Evolutionary conservation across 345 rosid species (phyloP).

Genomic region (Eucalyptus erythrocorys): DNA sequence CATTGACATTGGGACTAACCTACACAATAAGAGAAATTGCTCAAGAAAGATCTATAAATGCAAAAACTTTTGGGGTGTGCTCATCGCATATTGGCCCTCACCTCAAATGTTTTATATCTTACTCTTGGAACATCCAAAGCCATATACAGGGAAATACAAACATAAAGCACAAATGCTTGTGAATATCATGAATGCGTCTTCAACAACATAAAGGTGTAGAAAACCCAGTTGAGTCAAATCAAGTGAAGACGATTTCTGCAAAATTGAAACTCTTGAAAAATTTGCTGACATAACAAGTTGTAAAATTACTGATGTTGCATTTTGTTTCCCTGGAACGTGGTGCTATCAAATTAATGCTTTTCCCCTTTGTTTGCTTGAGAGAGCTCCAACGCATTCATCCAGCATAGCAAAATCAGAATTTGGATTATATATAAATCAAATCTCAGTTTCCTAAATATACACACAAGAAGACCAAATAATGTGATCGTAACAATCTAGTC

Average conservation of each 20-base stretch:
- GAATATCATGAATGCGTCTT: neutral
- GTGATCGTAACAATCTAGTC: neutral
- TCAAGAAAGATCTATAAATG: neutral
- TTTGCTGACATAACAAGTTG: neutral
- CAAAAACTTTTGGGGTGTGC: neutral
- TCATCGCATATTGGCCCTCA: neutral
- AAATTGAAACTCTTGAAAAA: neutral
- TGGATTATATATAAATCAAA: neutral
- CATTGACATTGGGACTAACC: constrained; percentile 49
- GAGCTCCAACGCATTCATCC: neutral
- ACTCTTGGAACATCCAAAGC: neutral
- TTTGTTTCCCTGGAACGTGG: neutral
- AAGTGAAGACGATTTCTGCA: neutral
- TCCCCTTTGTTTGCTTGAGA: neutral
- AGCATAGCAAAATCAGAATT: neutral
- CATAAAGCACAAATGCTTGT: neutral
- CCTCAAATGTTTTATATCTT: neutral
- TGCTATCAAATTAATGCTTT: neutral
- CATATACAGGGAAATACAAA: neutral
- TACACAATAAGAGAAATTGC: constrained; percentile 1
- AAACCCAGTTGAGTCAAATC: neutral
- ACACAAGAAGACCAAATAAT: neutral
- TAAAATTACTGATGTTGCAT: neutral
- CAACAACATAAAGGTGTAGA: neutral
- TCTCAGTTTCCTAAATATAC: neutral